phyloP scores from a whole-genome alignment of 2,329 filamentous ascomycete species.

The Periconia digitata region DNA sequence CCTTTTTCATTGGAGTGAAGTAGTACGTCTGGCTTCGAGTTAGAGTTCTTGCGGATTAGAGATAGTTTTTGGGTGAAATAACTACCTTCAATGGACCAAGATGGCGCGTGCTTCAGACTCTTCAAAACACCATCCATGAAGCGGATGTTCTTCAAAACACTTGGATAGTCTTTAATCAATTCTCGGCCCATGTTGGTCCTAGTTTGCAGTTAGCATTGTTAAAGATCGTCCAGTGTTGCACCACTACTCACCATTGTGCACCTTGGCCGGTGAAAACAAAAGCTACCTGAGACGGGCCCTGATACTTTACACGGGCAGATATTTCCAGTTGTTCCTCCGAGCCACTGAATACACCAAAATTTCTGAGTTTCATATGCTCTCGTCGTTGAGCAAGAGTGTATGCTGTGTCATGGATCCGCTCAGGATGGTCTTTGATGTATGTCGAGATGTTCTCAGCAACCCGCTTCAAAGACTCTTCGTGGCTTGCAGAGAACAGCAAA shows the following conservation, averaged over 20 bases:
- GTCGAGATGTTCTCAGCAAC: neutral
- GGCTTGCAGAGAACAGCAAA: slow-evolving; percentile 20
- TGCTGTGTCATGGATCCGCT: slow-evolving; percentile 8
- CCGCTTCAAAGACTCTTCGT: slow-evolving; percentile 11
- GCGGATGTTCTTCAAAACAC: slow-evolving; percentile 3
- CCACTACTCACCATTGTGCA: too few species aligned
- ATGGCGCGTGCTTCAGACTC: neutral
- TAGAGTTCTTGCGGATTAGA: too few species aligned
- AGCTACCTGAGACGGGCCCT: neutral
- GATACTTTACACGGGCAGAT: neutral
- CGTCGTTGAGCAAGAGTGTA: slow-evolving; percentile 17
- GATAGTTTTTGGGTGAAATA: too few species aligned
- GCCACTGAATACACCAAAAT: slow-evolving; percentile 8
- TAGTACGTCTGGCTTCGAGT: neutral
- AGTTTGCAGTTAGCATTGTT: too few species aligned
- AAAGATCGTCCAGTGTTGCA: too few species aligned
- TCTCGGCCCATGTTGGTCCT: slow-evolving; percentile 17
- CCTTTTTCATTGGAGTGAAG: neutral
- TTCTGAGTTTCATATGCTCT: slow-evolving; percentile 11
- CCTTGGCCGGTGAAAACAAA: slow-evolving; percentile 30
- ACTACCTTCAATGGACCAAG: slow-evolving; percentile 10
- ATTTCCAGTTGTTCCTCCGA: neutral
- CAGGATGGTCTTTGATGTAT: neutral
- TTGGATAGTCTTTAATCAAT: neutral
- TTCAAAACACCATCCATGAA: slow-evolving; percentile 9